Conservation (phyloP, 495 filamentous ascomycete genomes). For the Paragyromitra xinjiangensis region DNA sequence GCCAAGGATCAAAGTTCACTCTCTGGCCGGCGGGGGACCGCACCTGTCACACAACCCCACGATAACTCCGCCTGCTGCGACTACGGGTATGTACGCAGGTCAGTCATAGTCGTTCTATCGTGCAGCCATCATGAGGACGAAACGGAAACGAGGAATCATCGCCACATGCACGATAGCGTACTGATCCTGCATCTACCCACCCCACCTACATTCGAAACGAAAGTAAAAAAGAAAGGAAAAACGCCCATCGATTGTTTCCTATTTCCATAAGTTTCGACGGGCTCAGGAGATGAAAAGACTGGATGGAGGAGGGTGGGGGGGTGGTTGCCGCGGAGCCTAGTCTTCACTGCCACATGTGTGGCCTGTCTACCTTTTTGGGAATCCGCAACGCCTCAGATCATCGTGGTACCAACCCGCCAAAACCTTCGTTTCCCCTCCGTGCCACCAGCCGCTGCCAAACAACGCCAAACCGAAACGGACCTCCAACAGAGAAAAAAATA, state of each 20-base stretch:
- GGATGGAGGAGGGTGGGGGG: too few relatives aligned
- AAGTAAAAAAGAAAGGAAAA: background rate
- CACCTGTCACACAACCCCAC: conserved; percentile 30
- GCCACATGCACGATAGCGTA: conserved; percentile 37
- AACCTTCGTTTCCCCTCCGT: conserved; percentile 8
- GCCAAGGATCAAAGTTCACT: conserved; percentile 32
- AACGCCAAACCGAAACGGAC: conserved; percentile 35
- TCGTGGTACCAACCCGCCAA: conserved; percentile 22
- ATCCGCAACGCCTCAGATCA: conserved; percentile 5
- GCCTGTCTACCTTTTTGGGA: background rate
- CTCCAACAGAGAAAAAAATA: background rate
- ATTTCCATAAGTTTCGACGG: conserved; percentile 9
- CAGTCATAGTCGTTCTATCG: conserved; percentile 42
- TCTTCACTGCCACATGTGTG: background rate
- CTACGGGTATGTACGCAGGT: conserved; percentile 42
- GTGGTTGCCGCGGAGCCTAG: background rate
- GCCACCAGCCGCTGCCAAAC: conserved; percentile 27
- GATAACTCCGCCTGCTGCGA: conserved; percentile 34
- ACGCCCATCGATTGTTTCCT: background rate
- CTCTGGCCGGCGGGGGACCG: conserved; percentile 3
- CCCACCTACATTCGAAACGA: conserved; percentile 33
- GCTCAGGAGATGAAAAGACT: background rate
- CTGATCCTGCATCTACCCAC: conserved; percentile 5
- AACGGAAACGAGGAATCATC: conserved; percentile 32
- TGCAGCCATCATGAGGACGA: conserved; percentile 46